Base-by-base conservation (phyloP, 2,329 filamentous ascomycete species). In the Xylogone sp. region DNA sequence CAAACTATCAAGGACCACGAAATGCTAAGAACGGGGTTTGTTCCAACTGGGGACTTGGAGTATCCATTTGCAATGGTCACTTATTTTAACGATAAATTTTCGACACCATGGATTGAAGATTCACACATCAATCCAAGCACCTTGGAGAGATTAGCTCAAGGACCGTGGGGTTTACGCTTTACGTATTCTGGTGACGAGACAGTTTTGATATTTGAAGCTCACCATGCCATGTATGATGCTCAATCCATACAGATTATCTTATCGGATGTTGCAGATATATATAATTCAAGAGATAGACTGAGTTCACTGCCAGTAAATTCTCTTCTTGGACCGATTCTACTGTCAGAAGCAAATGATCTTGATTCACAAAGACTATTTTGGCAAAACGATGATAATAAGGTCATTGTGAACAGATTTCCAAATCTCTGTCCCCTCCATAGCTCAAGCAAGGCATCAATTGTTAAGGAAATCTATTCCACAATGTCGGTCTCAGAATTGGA, bases 151-250 rank as follows among this genome's bases (percentile, higher is more conserved):
- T 45, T 61, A 6, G 46, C 59, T 22, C 34, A 34, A 21, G 46
- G 46, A n/a, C 64, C 65, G 22, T 68, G 66, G 66, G 45, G 49
- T 8, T 45, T 68, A 34, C 53, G n/a, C 3, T 13, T 63, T 12
- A 12, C 18, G 1, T 12, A 53, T 16, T 20, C 58, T 1, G 42
- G 51, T 5, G 49, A 50, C 2, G 52, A 42, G 18, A 49, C 20
- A 1, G n/a, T 57, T 4, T 48, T 68, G 1, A 56, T 46, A 43
- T 60, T 67, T 20, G 62, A 52, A 19, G 63, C 58, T 2, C 87
- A 95, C 56, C 92, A 97, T 69, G 88, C 88, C 0, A 72, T 97
- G 0, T 97, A 95, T 58, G 92, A 97, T 70, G 92, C 90, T 0
- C 76, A 82, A 42, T 91, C 90, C 8, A 71, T 97, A 10, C 73